phyloP scores from a whole-genome alignment of 805 yeast genomes.

The Saccharomycopsis fodiens region DNA sequence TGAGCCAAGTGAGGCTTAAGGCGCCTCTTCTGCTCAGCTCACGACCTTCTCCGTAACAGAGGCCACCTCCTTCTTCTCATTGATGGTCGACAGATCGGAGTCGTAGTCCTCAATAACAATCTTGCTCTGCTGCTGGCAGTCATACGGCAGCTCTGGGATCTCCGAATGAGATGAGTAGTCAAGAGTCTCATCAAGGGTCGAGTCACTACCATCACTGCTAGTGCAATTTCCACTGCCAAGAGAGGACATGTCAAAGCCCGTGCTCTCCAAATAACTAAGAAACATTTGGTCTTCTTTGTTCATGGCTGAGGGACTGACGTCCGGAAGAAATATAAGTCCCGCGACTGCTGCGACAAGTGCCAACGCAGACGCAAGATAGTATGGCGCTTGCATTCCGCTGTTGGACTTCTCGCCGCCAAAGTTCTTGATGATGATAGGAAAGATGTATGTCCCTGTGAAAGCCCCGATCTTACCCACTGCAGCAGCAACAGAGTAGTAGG shows the following conservation, averaged over 20 bases:
- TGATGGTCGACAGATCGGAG: not conserved
- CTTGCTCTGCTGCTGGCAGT: not conserved
- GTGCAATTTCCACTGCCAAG: constrained; percentile 33
- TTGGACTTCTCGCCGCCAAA: constrained; percentile 46
- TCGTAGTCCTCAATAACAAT: constrained; percentile 1
- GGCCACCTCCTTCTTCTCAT: not conserved
- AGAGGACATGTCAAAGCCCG: constrained; percentile 63
- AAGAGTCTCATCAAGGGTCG: too few species aligned
- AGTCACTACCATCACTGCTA: not conserved
- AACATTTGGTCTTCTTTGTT: constrained; percentile 69
- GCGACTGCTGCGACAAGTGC: constrained; percentile 65
- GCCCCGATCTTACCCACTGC: constrained; percentile 92
- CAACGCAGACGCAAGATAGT: constrained; percentile 72
- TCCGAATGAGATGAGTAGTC: too few species aligned
- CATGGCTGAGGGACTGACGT: constrained; percentile 78
- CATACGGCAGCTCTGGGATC: too few species aligned
- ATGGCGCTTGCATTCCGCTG: constrained; percentile 65
- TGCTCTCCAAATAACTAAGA: constrained; percentile 51
- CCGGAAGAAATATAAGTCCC: constrained; percentile 67
- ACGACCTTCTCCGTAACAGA: too few species aligned
- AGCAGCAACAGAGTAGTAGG: constrained; percentile 85
- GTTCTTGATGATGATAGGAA: constrained; percentile 67
- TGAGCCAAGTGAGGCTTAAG: too few species aligned
- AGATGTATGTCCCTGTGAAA: constrained; percentile 80
- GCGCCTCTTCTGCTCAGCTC: too few species aligned